These are phyloP conservation scores for Gossypium davidsonii DNA, from an alignment of 441 rosid species.

Conservation along the genomic window DNA sequence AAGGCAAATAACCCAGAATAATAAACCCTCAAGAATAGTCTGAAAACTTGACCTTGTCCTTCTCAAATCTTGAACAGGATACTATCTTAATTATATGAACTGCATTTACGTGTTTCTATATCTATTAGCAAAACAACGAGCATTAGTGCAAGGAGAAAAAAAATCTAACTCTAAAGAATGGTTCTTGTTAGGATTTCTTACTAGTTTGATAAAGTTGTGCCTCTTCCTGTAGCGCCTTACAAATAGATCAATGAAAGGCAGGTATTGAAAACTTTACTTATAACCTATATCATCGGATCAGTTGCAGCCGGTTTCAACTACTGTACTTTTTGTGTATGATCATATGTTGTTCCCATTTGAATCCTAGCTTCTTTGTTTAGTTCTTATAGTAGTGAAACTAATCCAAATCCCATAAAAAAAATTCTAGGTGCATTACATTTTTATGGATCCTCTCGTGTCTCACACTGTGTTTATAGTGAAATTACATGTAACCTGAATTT, in stretches of 20 bases:
- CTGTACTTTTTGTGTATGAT: too few species aligned
- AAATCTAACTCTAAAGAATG: background rate
- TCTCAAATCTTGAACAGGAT: background rate
- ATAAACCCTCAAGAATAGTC: background rate
- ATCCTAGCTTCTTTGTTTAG: too few species aligned
- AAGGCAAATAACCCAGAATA: background rate
- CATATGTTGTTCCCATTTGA: too few species aligned
- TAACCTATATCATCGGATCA: too few species aligned
- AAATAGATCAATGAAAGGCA: background rate
- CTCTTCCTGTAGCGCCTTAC: background rate
- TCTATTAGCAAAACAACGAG: background rate
- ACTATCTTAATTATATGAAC: background rate
- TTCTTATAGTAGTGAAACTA: too few species aligned
- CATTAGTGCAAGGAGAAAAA: background rate
- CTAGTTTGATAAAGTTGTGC: background rate
- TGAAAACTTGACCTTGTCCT: background rate
- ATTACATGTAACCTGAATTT: background rate
- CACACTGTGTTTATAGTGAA: too few species aligned
- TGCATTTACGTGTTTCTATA: background rate
- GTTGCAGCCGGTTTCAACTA: too few species aligned
- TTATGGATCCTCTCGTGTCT: too few species aligned
- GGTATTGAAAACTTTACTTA: background rate
- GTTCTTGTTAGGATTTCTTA: background rate
- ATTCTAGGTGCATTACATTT: too few species aligned
- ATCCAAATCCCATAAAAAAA: too few species aligned